Base-by-base conservation (phyloP, 169 alveolate genomes). In the Plasmodium berghei region DNA sequence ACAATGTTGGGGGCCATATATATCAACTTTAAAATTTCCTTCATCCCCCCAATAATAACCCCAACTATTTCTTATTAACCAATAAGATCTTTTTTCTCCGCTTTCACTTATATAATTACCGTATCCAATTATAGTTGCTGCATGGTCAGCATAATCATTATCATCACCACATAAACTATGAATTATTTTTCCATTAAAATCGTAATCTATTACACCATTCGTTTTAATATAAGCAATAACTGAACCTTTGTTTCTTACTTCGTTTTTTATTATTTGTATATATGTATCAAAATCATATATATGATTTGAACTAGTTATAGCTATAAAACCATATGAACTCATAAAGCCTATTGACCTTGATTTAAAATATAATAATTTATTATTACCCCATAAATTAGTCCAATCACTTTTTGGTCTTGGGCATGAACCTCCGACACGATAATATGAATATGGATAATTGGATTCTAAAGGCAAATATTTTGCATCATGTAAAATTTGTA, bases 11-110 rank as follows among this genome's bases (percentile, higher is more conserved):
- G 86, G 91, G 6, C 91, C 91, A 54, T 58, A 28, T 74, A 90
- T 90, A 49, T 90, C 94, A n/a, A 85, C 66, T 70, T 71, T 85
- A 42, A 85, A 85, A 5, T 61, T 69, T 22, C 91, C 91, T 70
- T 70, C 91, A 85, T 85, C 83, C 9, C 87, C 91, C 91, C 91
- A 85, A 64, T 85, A 85, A 49, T 85, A 85, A 6, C 91, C 91
- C 91, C 91, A 85, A 28, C 91, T 85, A 34, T 85, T 85, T 69
- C 87, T 69, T 1, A 85, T 18, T 45, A 85, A 14, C 91, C 91
- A 85, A 45, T 85, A 85, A 46, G 90, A 59, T 45, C 85, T 74
- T 52, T 72, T 83, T 22, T 72, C 80, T 12, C 89, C 91, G 0
- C 56, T 9, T 1, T 6, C 18, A 67, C 86, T 56, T 22, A 86